Percentiles rank a stretch among this genome's conserved stretches.
Evolutionary conservation across 108 stramenopile genomes (phyloP).

Genomic region (Stephanodiscus triporus): DNA sequence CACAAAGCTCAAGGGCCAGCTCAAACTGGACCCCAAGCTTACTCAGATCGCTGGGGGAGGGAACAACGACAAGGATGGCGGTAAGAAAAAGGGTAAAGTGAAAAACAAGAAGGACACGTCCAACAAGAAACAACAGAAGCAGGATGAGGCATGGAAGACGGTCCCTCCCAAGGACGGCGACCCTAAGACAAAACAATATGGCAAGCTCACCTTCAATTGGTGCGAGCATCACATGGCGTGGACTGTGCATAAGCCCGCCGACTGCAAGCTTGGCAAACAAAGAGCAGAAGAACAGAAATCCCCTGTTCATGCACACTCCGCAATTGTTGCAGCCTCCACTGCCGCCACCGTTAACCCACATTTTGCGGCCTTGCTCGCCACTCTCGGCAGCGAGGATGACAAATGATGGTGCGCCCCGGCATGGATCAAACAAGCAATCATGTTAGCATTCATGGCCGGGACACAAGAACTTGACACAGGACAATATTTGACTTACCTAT

Average conservation of each 20-base stretch:
- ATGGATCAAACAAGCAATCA: conserved; percentile 3
- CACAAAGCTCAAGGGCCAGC: background rate
- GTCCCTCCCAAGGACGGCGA: background rate
- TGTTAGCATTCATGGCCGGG: background rate
- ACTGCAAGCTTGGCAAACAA: background rate
- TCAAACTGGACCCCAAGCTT: no score
- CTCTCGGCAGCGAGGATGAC: background rate
- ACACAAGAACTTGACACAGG: background rate
- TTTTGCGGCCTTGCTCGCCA: background rate
- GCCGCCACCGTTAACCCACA: background rate
- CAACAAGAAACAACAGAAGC: background rate
- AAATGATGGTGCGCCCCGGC: conserved; percentile 32
- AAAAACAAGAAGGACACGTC: conserved; percentile 18
- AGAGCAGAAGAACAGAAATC: no score
- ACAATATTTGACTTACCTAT: background rate
- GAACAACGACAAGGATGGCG: background rate
- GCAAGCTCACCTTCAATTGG: background rate
- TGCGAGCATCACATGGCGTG: conserved; percentile 16
- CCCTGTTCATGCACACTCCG: no score
- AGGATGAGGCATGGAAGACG: background rate
- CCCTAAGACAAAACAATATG: background rate
- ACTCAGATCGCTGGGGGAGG: no score
- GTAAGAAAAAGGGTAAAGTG: background rate
- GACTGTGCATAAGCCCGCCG: background rate
- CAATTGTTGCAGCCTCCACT: background rate